phyloP scores from a whole-genome alignment of 2,329 filamentous ascomycete genomes.

The Aspergillus melleus region DNA sequence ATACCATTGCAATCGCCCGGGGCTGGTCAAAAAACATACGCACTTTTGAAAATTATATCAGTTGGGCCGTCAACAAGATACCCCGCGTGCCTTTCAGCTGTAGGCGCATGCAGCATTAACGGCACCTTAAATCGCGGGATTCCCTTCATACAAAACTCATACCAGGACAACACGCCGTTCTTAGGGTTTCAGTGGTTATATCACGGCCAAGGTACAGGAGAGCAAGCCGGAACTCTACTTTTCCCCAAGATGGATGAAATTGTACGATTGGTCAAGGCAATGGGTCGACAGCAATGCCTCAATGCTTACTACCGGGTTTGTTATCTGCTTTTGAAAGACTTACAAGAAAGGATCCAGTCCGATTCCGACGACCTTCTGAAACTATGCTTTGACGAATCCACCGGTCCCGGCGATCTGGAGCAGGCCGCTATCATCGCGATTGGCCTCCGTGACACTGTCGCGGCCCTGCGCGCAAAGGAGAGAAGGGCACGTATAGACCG shows the following conservation, averaged over 20 bases:
- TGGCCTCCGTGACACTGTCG: background rate
- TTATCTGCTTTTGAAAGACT: background rate
- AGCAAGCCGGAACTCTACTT: background rate
- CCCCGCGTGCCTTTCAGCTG: too few relatives aligned
- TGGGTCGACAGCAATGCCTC: background rate
- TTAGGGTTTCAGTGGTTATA: background rate
- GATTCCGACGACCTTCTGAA: background rate
- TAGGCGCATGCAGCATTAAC: too few relatives aligned
- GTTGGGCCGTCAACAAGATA: too few relatives aligned
- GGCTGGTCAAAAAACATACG: too few relatives aligned
- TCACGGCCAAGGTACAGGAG: background rate
- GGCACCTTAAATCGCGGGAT: too few relatives aligned
- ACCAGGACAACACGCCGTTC: too few relatives aligned
- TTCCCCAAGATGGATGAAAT: background rate
- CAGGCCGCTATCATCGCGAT: background rate
- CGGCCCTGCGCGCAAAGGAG: background rate
- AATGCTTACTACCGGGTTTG: background rate
- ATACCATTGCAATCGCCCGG: too few relatives aligned
- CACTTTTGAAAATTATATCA: too few relatives aligned
- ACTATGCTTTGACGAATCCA: background rate
- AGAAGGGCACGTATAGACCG: background rate
- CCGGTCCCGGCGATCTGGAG: background rate
- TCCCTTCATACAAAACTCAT: too few relatives aligned
- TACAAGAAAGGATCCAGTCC: background rate
- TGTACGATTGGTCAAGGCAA: background rate